Percentiles rank a stretch among this genome's conserved stretches.
Conservation (phyloP, 805 yeast species). For the Clavispora santaluciae region DNA sequence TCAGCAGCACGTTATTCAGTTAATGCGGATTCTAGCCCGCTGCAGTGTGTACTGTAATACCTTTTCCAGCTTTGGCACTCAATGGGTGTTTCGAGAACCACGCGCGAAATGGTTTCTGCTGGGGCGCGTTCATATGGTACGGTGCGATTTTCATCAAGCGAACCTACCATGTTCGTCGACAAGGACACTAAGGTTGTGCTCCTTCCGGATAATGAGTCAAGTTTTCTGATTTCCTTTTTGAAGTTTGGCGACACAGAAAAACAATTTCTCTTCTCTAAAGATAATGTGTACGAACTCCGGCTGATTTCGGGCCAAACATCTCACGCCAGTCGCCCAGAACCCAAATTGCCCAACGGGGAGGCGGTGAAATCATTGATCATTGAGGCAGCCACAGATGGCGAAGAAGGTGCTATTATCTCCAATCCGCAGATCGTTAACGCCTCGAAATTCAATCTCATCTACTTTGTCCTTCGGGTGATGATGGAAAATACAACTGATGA, state of each 20-base stretch:
- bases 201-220: slow-evolving; percentile 6
- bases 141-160: not conserved
- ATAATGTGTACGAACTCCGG: slow-evolving; percentile 10
- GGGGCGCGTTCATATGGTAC: not conserved
- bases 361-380: slow-evolving; percentile 13
- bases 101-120: no score
- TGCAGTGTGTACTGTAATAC: not conserved
- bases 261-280: slow-evolving; percentile 7
- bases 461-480: slow-evolving; percentile 7
- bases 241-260: not conserved
- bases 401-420: slow-evolving; percentile 8
- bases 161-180: slow-evolving; percentile 1
- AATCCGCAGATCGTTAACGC: slow-evolving; percentile 7
- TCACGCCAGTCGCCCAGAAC: slow-evolving; percentile 11
- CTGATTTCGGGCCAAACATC: slow-evolving; percentile 13
- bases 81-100: no score
- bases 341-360: slow-evolving; percentile 13
- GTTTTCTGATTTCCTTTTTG: slow-evolving; percentile 3
- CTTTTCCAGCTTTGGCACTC: no score
- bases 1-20: no score
- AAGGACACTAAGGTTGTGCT: slow-evolving; percentile 9
- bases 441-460: slow-evolving; percentile 10
- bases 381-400: not conserved
- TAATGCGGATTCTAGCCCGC: no score
- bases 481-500: slow-evolving; percentile 2